Evolutionary conservation across 768 basidiomycete species (phyloP).

Genomic region (Phanerochaete sordida): DNA sequence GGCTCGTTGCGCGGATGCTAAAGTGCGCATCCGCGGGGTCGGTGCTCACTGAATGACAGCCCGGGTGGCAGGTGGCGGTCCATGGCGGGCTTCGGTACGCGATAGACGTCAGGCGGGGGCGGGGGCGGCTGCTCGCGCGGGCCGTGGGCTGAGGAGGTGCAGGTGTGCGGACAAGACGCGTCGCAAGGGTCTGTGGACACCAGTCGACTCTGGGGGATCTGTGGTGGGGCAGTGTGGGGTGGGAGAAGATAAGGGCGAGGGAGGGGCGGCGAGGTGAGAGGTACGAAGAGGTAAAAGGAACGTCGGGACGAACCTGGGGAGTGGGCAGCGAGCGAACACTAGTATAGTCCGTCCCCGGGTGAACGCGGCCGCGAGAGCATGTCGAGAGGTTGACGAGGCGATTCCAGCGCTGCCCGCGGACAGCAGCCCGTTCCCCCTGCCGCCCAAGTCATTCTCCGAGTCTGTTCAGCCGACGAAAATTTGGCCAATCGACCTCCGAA

Average conservation of each 20-base stretch:
- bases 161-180: background rate
- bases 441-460: background rate
- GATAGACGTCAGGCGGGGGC: background rate
- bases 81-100: background rate
- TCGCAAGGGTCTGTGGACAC: background rate
- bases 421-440: background rate
- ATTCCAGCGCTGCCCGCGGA: background rate
- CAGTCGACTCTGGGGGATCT: background rate
- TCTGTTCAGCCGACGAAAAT: background rate
- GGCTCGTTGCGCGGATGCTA: background rate
- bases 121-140: background rate
- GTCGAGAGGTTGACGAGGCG: background rate
- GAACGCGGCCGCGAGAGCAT: conserved; percentile 1
- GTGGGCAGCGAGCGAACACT: background rate
- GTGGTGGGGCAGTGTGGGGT: background rate
- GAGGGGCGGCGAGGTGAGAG: background rate
- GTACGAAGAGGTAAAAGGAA: background rate
- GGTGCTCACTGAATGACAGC: background rate
- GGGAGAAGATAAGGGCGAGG: background rate
- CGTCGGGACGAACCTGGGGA: background rate
- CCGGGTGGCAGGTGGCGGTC: background rate
- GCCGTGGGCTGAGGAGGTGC: background rate
- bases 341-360: background rate
- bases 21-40: background rate
- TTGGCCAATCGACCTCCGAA: background rate